These are phyloP conservation scores for Hortaea sp. DNA, from an alignment of 2,329 filamentous ascomycete genomes.

Conservation along the genomic window DNA sequence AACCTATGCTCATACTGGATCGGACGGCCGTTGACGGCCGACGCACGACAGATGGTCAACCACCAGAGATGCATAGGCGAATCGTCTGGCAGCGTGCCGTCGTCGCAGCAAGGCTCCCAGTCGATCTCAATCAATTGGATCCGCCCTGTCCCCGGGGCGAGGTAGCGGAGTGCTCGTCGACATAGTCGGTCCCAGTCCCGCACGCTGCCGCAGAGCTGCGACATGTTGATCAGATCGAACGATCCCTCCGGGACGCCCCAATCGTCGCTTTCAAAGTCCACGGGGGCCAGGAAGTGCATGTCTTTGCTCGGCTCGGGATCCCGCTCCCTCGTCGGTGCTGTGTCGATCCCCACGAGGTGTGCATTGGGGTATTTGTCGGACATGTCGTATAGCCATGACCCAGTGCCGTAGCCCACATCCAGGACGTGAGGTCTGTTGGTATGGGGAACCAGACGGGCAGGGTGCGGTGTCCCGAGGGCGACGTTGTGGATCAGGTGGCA, in stretches of 20 bases:
- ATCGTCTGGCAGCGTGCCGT: background rate
- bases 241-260: constrained; percentile 60
- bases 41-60: background rate
- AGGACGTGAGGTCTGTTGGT: constrained; percentile 30
- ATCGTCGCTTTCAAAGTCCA: constrained; percentile 64
- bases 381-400: constrained; percentile 85
- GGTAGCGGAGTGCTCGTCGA: constrained; percentile 45
- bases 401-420: constrained; percentile 73
- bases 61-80: constrained; percentile 1
- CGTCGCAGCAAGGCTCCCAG: constrained; percentile 3
- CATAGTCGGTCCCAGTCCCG: constrained; percentile 68
- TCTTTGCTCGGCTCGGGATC: background rate
- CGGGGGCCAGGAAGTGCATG: constrained; percentile 11
- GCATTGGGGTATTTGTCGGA: constrained; percentile 47
- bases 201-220: constrained; percentile 70
- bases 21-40: background rate
- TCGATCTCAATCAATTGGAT: constrained; percentile 4
- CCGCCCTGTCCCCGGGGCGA: background rate
- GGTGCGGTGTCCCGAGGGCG: too few species aligned
- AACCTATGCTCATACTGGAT: background rate
- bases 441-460: too few species aligned
- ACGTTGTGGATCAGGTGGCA: too few species aligned
- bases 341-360: constrained; percentile 19
- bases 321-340: constrained; percentile 1
- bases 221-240: constrained; percentile 76